Evolutionary conservation across 177 flowering plant genomes (phyloP).

Genomic region (Tripterygium wilfordii): DNA sequence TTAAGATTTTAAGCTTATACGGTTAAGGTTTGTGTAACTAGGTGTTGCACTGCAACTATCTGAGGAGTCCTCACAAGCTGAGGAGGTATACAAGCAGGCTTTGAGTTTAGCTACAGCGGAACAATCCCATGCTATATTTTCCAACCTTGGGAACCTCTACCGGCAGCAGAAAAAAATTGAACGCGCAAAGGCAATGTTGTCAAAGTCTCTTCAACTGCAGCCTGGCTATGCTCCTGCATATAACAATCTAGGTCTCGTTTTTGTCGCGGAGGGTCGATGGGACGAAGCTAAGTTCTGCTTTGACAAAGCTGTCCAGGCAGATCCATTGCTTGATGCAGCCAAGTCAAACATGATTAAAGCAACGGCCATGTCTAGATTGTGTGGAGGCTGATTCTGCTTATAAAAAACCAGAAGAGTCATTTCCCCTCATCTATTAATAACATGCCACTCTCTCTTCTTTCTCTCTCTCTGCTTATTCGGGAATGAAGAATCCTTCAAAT

Average conservation of each 20-base stretch:
- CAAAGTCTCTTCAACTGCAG: conserved; percentile 65
- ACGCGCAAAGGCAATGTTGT: conserved; percentile 74
- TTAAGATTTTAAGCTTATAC: neutral
- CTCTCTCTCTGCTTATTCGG: no score
- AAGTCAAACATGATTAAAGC: conserved; percentile 78
- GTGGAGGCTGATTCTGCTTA: conserved; percentile 18
- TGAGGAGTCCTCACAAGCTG: conserved; percentile 65
- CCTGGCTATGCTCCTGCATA: conserved; percentile 96
- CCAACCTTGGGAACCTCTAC: conserved; percentile 83
- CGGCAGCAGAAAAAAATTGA: conserved; percentile 59
- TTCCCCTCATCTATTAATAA: no score
- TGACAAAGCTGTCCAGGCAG: conserved; percentile 60
- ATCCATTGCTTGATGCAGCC: conserved; percentile 81
- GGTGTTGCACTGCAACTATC: conserved; percentile 80
- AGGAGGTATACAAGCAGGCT: conserved; percentile 68
- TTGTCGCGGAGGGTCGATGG: conserved; percentile 75
- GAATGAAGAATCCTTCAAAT: no score
- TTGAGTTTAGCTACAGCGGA: conserved; percentile 48
- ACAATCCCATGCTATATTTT: conserved; percentile 65
- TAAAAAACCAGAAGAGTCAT: no score
- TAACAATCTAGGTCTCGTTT: conserved; percentile 92
- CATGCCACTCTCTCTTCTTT: no score
- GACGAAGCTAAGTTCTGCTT: conserved; percentile 84
- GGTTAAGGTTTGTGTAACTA: conserved; percentile 8
- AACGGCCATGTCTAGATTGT: conserved; percentile 36